These are phyloP conservation scores for Colletotrichum orbiculare DNA, from an alignment of 2,329 filamentous ascomycete species.

Conservation along the genomic window DNA sequence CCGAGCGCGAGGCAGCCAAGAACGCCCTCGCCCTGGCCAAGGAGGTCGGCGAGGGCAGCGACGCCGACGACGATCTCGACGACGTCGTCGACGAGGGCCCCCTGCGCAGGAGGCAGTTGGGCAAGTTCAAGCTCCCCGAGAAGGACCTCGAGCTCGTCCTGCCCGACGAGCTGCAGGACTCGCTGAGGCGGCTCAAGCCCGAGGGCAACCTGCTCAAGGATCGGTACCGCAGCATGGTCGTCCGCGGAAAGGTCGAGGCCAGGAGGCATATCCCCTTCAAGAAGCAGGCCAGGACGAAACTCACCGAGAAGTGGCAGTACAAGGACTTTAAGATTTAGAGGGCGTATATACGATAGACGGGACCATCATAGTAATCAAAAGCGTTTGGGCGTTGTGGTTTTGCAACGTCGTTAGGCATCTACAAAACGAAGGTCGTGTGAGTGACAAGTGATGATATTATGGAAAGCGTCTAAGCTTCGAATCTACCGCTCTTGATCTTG, in stretches of 20 bases:
- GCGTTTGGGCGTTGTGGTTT: not conserved
- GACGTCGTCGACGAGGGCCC: conserved; percentile 70
- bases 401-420: too few species aligned
- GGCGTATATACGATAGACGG: not conserved
- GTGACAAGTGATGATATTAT: too few species aligned
- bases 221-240: conserved; percentile 86
- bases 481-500: not conserved
- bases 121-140: conserved; percentile 79
- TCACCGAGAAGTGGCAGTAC: conserved; percentile 96
- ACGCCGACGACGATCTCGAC: conserved; percentile 59
- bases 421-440: too few species aligned
- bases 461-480: too few species aligned
- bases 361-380: conserved; percentile 27
- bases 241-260: conserved; percentile 89
- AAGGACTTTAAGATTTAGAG: conserved; percentile 79
- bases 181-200: conserved; percentile 84
- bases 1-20: conserved; percentile 63
- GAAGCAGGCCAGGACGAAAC: conserved; percentile 83
- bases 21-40: conserved; percentile 52
- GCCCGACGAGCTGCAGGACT: conserved; percentile 84
- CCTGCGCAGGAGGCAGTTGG: conserved; percentile 78
- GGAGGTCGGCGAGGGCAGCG: conserved; percentile 46
- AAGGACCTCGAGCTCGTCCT: conserved; percentile 84
- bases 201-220: conserved; percentile 97
- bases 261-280: conserved; percentile 81